phyloP scores from a whole-genome alignment of 192 early-diverging fungal species.

The Rhizophagus prolifer region DNA sequence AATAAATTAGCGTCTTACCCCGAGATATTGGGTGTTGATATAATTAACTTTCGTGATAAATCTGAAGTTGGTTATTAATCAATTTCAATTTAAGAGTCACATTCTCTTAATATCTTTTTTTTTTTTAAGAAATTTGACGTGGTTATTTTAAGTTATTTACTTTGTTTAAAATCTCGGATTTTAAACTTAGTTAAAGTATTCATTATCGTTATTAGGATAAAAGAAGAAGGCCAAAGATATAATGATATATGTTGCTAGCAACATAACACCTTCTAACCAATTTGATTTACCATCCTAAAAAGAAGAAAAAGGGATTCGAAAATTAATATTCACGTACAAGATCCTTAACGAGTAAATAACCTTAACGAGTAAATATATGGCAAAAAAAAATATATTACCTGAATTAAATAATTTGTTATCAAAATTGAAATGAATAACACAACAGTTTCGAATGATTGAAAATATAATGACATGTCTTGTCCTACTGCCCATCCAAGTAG shows the following conservation, averaged over 20 bases:
- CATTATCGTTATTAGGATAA: constrained; percentile 48
- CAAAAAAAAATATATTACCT: constrained; percentile 19
- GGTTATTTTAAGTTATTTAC: neutral
- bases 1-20: no score
- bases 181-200: neutral
- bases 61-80: no score
- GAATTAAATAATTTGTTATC: constrained; percentile 75
- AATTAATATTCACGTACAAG: no score
- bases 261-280: constrained; percentile 91
- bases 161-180: neutral
- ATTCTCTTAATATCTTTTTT: no score
- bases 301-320: no score
- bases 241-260: constrained; percentile 80
- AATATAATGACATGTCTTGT: constrained; percentile 81
- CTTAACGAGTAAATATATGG: no score
- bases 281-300: constrained; percentile 77
- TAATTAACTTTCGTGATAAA: no score
- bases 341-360: no score
- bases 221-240: constrained; percentile 80
- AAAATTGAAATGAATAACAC: constrained; percentile 78
- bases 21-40: no score
- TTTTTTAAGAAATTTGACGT: no score
- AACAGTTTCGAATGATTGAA: constrained; percentile 77
- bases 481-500: constrained; percentile 83
- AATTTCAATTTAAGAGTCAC: no score